These are phyloP conservation scores for Mucor velutinosus DNA, from an alignment of 371 early-diverging fungal species.

Conservation along the genomic window DNA sequence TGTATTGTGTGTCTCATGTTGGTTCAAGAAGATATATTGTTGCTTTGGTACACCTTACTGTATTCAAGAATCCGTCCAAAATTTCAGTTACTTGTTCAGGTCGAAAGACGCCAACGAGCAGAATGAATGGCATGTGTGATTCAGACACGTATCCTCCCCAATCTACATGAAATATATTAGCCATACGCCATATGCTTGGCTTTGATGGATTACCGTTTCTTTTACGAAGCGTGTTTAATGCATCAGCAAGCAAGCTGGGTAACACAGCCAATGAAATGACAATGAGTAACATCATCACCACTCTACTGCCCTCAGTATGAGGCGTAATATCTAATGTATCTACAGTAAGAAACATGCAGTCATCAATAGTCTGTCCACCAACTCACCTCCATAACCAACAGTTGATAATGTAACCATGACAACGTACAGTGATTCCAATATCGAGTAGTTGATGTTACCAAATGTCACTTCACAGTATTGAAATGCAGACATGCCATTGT, in stretches of 20 bases:
- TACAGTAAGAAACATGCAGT: not conserved
- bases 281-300: slow-evolving; percentile 72
- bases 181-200: not conserved
- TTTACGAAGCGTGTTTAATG: slow-evolving; percentile 58
- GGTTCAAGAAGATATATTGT: not conserved
- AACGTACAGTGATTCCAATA: slow-evolving; percentile 60
- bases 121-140: slow-evolving; percentile 57
- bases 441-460: slow-evolving; percentile 47
- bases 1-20: slow-evolving; percentile 4
- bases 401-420: slow-evolving; percentile 73
- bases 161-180: slow-evolving; percentile 11
- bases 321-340: slow-evolving; percentile 65
- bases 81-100: slow-evolving; percentile 59
- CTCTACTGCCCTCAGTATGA: slow-evolving; percentile 56
- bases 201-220: slow-evolving; percentile 40
- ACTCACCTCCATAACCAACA: slow-evolving; percentile 74
- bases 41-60: slow-evolving; percentile 32
- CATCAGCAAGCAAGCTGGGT: slow-evolving; percentile 60
- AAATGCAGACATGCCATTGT: slow-evolving; percentile 71
- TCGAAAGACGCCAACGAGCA: slow-evolving; percentile 66
- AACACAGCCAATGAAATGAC: slow-evolving; percentile 66
- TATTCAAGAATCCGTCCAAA: slow-evolving; percentile 62
- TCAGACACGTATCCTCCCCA: slow-evolving; percentile 52
- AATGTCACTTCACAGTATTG: slow-evolving; percentile 71
- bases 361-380: too few species aligned